Base-by-base conservation (phyloP, 1,284 basidiomycete species). In the Trametes hirsuta region DNA sequence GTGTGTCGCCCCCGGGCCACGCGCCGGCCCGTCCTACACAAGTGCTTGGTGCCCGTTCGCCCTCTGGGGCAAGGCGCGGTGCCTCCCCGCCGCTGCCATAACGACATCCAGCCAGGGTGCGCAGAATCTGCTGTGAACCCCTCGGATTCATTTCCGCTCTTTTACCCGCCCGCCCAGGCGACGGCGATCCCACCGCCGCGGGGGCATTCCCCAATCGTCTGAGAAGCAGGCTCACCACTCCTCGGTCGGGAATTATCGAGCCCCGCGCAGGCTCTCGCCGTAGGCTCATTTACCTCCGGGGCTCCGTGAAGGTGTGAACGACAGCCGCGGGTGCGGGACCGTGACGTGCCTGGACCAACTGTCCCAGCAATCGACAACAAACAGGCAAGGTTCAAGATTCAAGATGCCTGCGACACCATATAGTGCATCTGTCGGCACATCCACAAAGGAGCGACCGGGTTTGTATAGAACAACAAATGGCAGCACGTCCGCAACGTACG, bases 31-130 rank as follows among this genome's bases (percentile, higher is more conserved):
- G 45, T 40, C 39, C 39, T 12, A 11, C 39, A 18, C 39, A 18
- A 12, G 14, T 52, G 45, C 35, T 48, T 53, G 57, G 57, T 30
- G 24, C 57, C 25, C n/a, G 39, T 46, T 48, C 51, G 51, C 57
- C 57, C 37, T 40, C 30, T 49, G 22, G 9, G 42, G 47, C 48
- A 22, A 21, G n/a, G 34, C 22, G 10, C 39, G 35, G 52, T 50
- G 46, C 49, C 44, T 45, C 46, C 36, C 50, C 39, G n/a, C 47
- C 54, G 63, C 59, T 61, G 54, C 49, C 63, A 64, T 61, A 57
- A 59, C 53, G 56, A 64, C 63, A 56, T 53, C 59, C 59, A 55
- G 51, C 49, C 36, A 40, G 49, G 48, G 49, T 49, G 47, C 47
- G 21, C 47, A 41, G 15, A 37, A 36, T 24, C 39, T 25, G 45